These are phyloP conservation scores for Neurospora tetraspora DNA, from an alignment of 495 filamentous ascomycete species.

Conservation along the genomic window DNA sequence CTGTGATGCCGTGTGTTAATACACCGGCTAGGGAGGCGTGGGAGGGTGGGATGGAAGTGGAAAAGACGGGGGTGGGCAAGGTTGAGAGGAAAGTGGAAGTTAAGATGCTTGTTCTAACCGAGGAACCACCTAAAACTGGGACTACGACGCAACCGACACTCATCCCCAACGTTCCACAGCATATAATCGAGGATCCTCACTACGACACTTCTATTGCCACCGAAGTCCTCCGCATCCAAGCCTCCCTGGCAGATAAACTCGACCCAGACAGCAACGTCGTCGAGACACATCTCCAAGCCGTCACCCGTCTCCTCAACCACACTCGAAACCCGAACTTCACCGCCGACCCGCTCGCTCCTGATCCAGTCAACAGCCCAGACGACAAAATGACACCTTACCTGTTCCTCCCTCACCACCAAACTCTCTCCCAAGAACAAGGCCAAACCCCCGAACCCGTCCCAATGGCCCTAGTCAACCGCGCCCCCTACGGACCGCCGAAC, in stretches of 20 bases:
- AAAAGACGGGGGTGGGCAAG: neutral
- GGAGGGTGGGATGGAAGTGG: constrained; percentile 5
- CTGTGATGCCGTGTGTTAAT: constrained; percentile 47
- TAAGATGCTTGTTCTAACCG: neutral
- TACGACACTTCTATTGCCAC: constrained; percentile 50
- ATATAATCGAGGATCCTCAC: constrained; percentile 46
- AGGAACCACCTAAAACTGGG: neutral
- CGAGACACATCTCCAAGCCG: constrained; percentile 44
- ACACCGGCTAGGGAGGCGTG: constrained; percentile 34
- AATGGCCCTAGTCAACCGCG: constrained; percentile 61
- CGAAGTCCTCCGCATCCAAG: constrained; percentile 52
- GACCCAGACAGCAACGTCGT: constrained; percentile 1
- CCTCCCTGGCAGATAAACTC: constrained; percentile 33
- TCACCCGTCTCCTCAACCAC: constrained; percentile 55
- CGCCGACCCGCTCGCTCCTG: constrained; percentile 37
- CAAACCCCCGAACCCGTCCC: constrained; percentile 47
- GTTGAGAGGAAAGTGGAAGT: neutral
- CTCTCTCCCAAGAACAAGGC: constrained; percentile 18
- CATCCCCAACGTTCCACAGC: constrained; percentile 38
- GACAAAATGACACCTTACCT: constrained; percentile 56
- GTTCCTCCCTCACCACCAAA: neutral
- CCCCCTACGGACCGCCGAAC: constrained; percentile 53
- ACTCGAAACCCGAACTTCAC: constrained; percentile 43
- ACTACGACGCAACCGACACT: constrained; percentile 1
- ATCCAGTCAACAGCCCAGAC: constrained; percentile 27